Evolutionary conservation across 1,284 basidiomycete species (phyloP), one percentile per base, ranked within the genome.

Genomic region (Xerocomus amazonicus): DNA sequence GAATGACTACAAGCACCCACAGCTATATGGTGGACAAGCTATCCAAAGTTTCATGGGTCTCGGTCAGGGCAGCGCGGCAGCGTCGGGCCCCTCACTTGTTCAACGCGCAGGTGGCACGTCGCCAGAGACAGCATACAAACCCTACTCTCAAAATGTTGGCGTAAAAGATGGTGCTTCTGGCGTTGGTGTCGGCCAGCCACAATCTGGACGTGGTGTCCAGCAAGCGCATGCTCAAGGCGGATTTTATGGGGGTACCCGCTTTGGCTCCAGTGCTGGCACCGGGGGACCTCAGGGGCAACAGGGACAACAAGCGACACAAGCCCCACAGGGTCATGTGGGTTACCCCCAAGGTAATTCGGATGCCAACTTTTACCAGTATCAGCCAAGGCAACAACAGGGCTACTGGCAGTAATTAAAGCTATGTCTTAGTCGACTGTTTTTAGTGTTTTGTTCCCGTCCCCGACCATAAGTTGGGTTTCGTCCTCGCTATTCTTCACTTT

Each of bases 1-100:
- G 52, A 72, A 61, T 54, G 84, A 87, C 33, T 87, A 87, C 57
- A 87, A 87, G 67, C 75, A 72, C 52, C 70, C 70, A 52, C 80
- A 73, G 53, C 56, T 86, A 50, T 86, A 87, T 57, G 80, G 81
- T 37, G 70, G 65, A 6, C 80, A 81, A 54, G 74, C 76, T 13
- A 82, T 83, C 66, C 83, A 87, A 63, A 79, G 80, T 36, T 86
- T 86, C 64, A 84, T 86, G 77, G 78, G 80, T 14, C 75, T 84
- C 10, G 76, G 78, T 19, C 81, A 83, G 57, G 71, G 74, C 14
- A 72, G 63, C 9, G 67, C 67, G 12, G 60, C 73, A 0, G 67
- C 75, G 0, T 74, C 77, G 5, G 75, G 74, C 19, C 74, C 76
- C 12, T 73, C 71, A 27, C 67, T 77, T 31, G 70, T 71, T 47